Percentiles rank a stretch among this genome's conserved stretches.
Conservation (phyloP, 306 rosid species). For the Arachis hypogaea region DNA sequence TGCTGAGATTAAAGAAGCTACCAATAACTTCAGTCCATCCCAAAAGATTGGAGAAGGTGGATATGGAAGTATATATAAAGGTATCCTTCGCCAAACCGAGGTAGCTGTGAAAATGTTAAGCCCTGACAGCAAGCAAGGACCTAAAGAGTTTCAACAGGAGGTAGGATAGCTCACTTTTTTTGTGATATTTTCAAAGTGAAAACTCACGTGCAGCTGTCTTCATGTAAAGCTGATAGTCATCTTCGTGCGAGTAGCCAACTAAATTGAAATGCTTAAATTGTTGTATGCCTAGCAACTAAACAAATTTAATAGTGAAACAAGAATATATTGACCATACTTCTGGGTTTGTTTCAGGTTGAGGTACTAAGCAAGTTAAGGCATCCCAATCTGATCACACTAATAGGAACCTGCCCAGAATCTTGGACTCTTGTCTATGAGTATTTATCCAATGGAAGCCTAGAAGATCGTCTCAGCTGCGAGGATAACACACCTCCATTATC, state of each 20-base stretch:
- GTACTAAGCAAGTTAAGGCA: conserved; percentile 81
- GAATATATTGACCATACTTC: conserved; percentile 1
- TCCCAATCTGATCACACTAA: conserved; percentile 77
- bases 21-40: conserved; percentile 56
- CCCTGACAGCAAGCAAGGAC: conserved; percentile 69
- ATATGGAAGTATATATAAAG: conserved; percentile 81
- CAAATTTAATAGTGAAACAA: not conserved
- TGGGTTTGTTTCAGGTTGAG: conserved; percentile 61
- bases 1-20: conserved; percentile 73
- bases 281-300: not conserved
- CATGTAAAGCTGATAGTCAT: too few relatives aligned
- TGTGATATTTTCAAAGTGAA: conserved; percentile 11
- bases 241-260: too few relatives aligned
- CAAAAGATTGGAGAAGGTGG: conserved; percentile 92
- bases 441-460: conserved; percentile 89
- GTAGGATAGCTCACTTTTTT: conserved; percentile 48
- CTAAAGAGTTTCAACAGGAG: conserved; percentile 81
- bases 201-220: too few relatives aligned
- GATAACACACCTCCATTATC: conserved; percentile 70
- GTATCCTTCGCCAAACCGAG: conserved; percentile 67
- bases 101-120: conserved; percentile 77
- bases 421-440: conserved; percentile 77
- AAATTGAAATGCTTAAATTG: not conserved
- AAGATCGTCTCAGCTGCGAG: conserved; percentile 78
- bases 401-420: conserved; percentile 78